Evolutionary conservation across 768 basidiomycete genomes (phyloP).

Genomic region (Suillus subaureus): DNA sequence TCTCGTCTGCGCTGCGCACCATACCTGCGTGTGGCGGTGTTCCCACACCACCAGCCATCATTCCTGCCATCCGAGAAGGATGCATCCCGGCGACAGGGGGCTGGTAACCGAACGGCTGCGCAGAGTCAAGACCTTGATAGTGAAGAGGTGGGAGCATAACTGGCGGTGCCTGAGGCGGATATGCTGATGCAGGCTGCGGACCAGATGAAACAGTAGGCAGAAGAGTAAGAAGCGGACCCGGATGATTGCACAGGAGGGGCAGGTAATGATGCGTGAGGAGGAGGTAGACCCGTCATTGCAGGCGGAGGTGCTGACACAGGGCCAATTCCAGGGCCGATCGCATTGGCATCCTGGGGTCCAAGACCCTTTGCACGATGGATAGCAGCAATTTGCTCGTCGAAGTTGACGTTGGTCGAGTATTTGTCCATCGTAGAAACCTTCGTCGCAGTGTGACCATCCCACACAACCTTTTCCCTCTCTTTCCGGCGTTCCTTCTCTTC

Average conservation of each 20-base stretch:
- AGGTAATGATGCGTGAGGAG: conserved; percentile 73
- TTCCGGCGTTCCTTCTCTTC: conserved; percentile 78
- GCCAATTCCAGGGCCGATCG: conserved; percentile 87
- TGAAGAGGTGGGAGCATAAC: conserved; percentile 86
- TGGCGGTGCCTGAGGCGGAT: conserved; percentile 56
- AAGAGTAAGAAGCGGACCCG: conserved; percentile 56
- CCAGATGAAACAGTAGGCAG: conserved; percentile 89
- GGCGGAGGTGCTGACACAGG: conserved; percentile 74
- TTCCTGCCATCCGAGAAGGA: conserved; percentile 63
- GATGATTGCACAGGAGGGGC: conserved; percentile 57
- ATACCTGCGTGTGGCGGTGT: conserved; percentile 59
- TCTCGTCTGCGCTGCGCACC: conserved; percentile 79
- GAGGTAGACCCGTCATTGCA: conserved; percentile 61
- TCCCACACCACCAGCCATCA: conserved; percentile 51
- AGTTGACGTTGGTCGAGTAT: conserved; percentile 90
- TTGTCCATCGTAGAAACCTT: conserved; percentile 92
- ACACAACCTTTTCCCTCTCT: conserved; percentile 94
- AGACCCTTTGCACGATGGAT: conserved; percentile 93
- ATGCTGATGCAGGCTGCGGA: conserved; percentile 85
- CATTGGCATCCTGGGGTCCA: conserved; percentile 76
- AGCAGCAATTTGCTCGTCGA: conserved; percentile 97
- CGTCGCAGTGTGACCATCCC: conserved; percentile 98
- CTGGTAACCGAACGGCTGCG: conserved; percentile 80
- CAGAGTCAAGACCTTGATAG: conserved; percentile 77
- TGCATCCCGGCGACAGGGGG: conserved; percentile 72